Conservation (phyloP, 2,329 filamentous ascomycete species). For the Graphilbum fragrans region DNA sequence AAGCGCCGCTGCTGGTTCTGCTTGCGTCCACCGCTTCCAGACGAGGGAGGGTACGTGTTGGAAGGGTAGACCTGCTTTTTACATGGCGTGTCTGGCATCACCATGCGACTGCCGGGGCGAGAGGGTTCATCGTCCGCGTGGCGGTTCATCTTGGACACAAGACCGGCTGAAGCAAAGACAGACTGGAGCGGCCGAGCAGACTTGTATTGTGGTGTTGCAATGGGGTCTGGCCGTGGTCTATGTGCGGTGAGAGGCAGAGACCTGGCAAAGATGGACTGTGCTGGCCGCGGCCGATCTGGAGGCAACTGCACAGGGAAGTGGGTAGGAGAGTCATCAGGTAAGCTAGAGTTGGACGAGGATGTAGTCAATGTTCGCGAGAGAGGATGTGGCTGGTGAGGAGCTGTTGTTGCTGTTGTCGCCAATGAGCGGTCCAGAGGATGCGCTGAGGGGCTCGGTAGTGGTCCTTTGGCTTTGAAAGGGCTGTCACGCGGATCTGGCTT, state of each 20-base stretch:
- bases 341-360: conserved; percentile 70
- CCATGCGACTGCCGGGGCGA: conserved; percentile 36
- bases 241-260: conserved; percentile 59
- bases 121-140: conserved; percentile 56
- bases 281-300: conserved; percentile 34
- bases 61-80: conserved; percentile 69
- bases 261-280: conserved; percentile 51
- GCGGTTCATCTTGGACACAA: conserved; percentile 90
- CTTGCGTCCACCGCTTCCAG: conserved; percentile 48
- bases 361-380: conserved; percentile 78
- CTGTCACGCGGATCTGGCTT: conserved; percentile 51
- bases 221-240: conserved; percentile 31
- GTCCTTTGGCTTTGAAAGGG: conserved; percentile 45
- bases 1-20: conserved; percentile 33
- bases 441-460: conserved; percentile 39
- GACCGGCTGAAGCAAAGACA: conserved; percentile 86
- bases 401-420: background rate
- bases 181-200: conserved; percentile 63
- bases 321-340: conserved; percentile 60
- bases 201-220: conserved; percentile 68
- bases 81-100: conserved; percentile 90
- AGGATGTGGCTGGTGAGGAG: conserved; percentile 55
- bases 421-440: conserved; percentile 31
- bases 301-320: conserved; percentile 43
- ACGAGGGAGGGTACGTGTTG: conserved; percentile 49